Evolutionary conservation across 2,329 filamentous ascomycete species (phyloP), one percentile per base, ranked within the genome.

Genomic region (Metarhizium rileyi): DNA sequence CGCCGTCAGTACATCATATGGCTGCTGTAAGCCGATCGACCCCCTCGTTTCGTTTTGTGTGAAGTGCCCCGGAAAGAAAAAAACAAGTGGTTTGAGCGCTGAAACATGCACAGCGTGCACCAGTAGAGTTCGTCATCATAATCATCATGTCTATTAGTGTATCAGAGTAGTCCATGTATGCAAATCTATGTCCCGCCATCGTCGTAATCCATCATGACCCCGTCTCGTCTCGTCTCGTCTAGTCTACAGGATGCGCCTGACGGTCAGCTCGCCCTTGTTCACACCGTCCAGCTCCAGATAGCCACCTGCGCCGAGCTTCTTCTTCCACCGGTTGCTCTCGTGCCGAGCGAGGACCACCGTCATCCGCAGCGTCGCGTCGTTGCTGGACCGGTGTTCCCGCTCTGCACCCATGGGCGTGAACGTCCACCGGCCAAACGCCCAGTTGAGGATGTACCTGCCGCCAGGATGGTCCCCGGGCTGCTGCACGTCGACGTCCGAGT

Each of bases 341-440:
- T 83, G 85, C 35, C 83, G 75, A 4, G 83, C 86, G 22, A 88
- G 71, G 12, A 91, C 84, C 51, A 91, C 72, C 0, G 87, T 90
- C 80, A 90, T 84, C 48, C 86, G 75, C 55, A 89, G 65, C 16
- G 75, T 67, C 1, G 74, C 66, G 44, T 84, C 70, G 33, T 72
- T 67, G 59, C 77, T 77, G 33, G 80, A 74, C 55, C 73, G 64
- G 61, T 82, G 77, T 63, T 83, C 77, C 9, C 60, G 62, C 2
- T 63, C 7, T 64, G 63, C 0, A n/a, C 64, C 61, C 4, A 76
- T 61, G 4, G 79, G 74, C 2, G 90, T 94, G 62, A 91, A 95
- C 0, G 83, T 95, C 91, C 93, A 98, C 27, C 93, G 78, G 1
- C 90, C 90, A 69, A 98, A 98, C 0, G 93, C 93, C 93, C 93